Evolutionary conservation across 768 basidiomycete species (phyloP).

Genomic region (Tricholoma terreum): DNA sequence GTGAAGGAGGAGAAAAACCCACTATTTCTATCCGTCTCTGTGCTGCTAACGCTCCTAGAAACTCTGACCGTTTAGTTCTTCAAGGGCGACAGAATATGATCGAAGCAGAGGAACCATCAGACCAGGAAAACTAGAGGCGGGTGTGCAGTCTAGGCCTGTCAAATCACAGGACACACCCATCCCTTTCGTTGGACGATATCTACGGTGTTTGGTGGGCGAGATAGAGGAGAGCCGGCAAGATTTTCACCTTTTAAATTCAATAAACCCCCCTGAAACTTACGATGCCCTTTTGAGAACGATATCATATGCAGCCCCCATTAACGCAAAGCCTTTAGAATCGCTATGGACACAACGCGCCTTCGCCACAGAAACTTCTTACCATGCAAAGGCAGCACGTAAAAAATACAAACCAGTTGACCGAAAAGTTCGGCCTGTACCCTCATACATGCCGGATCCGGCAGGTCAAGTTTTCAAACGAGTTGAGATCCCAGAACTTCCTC

Average conservation of each 20-base stretch:
- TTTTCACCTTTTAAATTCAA: not conserved
- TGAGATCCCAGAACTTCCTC: slow-evolving; percentile 6
- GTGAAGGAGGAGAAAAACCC: too few relatives aligned
- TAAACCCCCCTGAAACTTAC: slow-evolving; percentile 11
- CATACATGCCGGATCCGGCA: slow-evolving; percentile 19
- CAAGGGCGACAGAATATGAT: too few relatives aligned
- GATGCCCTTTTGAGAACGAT: slow-evolving; percentile 6
- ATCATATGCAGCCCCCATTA: slow-evolving; percentile 3
- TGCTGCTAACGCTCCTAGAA: too few relatives aligned
- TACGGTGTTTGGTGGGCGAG: slow-evolving; percentile 6
- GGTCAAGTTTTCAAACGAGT: slow-evolving; percentile 5
- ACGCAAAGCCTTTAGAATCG: not conserved
- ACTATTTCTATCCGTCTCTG: too few relatives aligned
- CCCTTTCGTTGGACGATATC: slow-evolving; percentile 12
- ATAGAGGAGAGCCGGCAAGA: not conserved
- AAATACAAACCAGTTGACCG: slow-evolving; percentile 24
- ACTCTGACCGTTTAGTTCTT: too few relatives aligned
- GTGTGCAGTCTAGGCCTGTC: slow-evolving; percentile 2
- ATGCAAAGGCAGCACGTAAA: not conserved
- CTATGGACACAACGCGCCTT: slow-evolving; percentile 12
- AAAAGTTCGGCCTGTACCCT: slow-evolving; percentile 23
- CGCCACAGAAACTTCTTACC: not conserved
- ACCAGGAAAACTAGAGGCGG: too few relatives aligned
- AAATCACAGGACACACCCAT: slow-evolving; percentile 2
- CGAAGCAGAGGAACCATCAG: too few relatives aligned